Percentiles rank a stretch among this genome's conserved stretches.
phyloP scores from a whole-genome alignment of 2,329 filamentous ascomycete species.

The Colletotrichum tropicale region DNA sequence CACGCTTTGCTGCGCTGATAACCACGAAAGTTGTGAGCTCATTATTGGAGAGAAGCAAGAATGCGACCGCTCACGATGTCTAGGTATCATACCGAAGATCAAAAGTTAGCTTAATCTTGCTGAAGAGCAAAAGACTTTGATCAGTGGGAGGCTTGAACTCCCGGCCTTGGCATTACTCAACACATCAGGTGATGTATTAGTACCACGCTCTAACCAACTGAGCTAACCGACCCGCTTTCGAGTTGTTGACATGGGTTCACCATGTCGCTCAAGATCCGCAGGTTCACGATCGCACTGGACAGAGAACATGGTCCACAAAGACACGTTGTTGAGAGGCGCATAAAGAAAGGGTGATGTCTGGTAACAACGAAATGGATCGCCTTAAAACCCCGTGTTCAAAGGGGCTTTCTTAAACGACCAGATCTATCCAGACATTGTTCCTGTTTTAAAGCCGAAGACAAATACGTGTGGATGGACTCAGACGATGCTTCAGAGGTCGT shows the following conservation, averaged over 20 bases:
- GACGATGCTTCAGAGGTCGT: neutral
- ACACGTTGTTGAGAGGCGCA: neutral
- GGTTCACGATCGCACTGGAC: neutral
- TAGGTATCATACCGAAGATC: too few species aligned
- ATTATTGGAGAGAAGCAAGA: neutral
- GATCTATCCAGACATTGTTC: neutral
- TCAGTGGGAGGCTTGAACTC: constrained; percentile 21
- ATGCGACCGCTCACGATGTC: too few species aligned
- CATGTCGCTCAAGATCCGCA: neutral
- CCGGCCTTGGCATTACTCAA: constrained; percentile 17
- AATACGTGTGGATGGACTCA: neutral
- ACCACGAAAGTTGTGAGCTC: neutral
- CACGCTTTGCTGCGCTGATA: neutral
- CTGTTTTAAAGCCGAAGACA: neutral
- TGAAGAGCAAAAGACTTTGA: neutral
- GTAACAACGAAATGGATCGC: neutral
- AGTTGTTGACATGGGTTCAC: fast-evolving
- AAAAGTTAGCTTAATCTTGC: too few species aligned
- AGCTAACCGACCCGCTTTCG: constrained; percentile 15
- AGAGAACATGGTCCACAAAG: neutral
- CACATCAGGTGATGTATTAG: constrained; percentile 14
- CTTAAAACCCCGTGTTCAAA: neutral
- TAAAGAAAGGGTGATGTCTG: neutral
- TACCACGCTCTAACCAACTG: constrained; percentile 22
- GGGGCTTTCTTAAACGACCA: neutral